These are phyloP conservation scores for Lomentospora prolificans DNA, from an alignment of 2,329 filamentous ascomycete genomes.

Conservation along the genomic window DNA sequence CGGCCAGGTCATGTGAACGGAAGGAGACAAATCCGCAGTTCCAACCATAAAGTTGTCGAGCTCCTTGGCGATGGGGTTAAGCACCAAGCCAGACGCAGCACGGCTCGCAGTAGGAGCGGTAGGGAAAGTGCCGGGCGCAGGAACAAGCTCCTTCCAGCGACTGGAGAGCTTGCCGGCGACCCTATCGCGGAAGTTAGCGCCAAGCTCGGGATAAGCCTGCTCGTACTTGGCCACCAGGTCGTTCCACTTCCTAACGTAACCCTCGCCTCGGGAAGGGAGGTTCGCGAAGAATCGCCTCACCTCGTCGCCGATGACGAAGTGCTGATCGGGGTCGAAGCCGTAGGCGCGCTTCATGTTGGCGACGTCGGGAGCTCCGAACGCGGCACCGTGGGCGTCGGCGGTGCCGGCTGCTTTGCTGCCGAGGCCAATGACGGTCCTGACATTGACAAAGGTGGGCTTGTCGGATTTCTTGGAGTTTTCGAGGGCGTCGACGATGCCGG, in stretches of 20 bases:
- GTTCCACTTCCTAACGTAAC: slow-evolving; percentile 28
- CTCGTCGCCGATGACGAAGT: slow-evolving; percentile 29
- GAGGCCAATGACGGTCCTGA: slow-evolving; percentile 45
- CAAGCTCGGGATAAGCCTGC: slow-evolving; percentile 36
- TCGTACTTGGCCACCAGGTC: slow-evolving; percentile 30
- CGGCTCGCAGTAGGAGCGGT: slow-evolving; percentile 36
- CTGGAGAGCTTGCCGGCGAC: slow-evolving; percentile 35
- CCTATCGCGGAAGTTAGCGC: slow-evolving; percentile 35
- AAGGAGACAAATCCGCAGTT: slow-evolving; percentile 42
- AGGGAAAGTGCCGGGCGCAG: slow-evolving; percentile 27
- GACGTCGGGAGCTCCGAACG: slow-evolving; percentile 44
- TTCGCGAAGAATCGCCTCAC: slow-evolving; percentile 42
- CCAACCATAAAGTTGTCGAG: slow-evolving; percentile 41
- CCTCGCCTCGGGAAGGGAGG: slow-evolving; percentile 29
- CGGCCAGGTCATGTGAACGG: slow-evolving; percentile 46
- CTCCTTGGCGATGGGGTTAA: slow-evolving; percentile 40
- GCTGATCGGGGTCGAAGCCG: slow-evolving; percentile 24
- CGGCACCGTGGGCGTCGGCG: slow-evolving; percentile 47
- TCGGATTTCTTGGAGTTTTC: slow-evolving; percentile 30
- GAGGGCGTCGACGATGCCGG: slow-evolving; percentile 34
- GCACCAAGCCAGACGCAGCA: slow-evolving; percentile 36
- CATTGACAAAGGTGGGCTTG: slow-evolving; percentile 49
- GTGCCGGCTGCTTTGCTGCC: slow-evolving; percentile 38
- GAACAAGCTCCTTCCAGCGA: slow-evolving; percentile 39
- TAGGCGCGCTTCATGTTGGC: slow-evolving; percentile 24